A percentile compares a stretch with the other conserved stretches of the same genome.
phyloP scores from a whole-genome alignment of 495 filamentous ascomycete genomes.

The Hypomontagnella submonticulosa region DNA sequence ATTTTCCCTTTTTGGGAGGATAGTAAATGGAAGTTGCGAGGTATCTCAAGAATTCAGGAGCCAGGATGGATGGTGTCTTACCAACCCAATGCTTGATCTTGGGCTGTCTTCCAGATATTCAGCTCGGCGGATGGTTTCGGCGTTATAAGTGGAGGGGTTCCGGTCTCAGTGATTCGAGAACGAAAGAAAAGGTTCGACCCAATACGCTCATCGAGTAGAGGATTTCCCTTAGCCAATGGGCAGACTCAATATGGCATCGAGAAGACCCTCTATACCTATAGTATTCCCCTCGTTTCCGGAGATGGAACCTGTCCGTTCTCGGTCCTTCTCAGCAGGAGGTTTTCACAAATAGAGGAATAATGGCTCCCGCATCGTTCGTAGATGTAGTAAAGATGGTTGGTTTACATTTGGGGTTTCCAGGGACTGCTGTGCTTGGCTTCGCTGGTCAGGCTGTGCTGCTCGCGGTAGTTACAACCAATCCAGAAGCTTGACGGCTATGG shows the following conservation, averaged over 20 bases:
- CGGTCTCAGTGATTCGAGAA: slow-evolving; percentile 27
- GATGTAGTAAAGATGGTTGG: slow-evolving; percentile 28
- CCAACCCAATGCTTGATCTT: slow-evolving; percentile 9
- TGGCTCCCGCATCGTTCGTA: slow-evolving; percentile 26
- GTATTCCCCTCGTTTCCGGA: slow-evolving; percentile 9
- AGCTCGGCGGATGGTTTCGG: slow-evolving; percentile 5
- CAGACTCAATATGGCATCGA: slow-evolving; percentile 26
- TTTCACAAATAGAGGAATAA: slow-evolving; percentile 32
- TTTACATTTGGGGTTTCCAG: slow-evolving; percentile 28
- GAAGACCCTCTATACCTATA: slow-evolving; percentile 31
- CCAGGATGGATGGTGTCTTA: slow-evolving; percentile 5
- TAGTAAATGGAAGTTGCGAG: slow-evolving; percentile 1
- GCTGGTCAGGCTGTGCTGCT: slow-evolving; percentile 32
- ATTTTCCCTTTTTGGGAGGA: slow-evolving; percentile 1
- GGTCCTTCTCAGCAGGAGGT: slow-evolving; percentile 25
- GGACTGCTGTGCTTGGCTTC: slow-evolving; percentile 35
- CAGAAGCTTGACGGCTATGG: slow-evolving; percentile 42
- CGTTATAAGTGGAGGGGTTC: slow-evolving; percentile 29
- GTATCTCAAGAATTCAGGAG: slow-evolving; percentile 12
- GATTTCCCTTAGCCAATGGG: slow-evolving; percentile 34
- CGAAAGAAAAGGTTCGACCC: slow-evolving; percentile 30
- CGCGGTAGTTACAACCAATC: slow-evolving; percentile 42
- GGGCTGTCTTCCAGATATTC: slow-evolving; percentile 15
- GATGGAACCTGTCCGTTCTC: slow-evolving; percentile 23
- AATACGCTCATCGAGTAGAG: slow-evolving; percentile 36